Conservation (phyloP, 2,329 filamentous ascomycete species). For the Aphanocladium album region DNA sequence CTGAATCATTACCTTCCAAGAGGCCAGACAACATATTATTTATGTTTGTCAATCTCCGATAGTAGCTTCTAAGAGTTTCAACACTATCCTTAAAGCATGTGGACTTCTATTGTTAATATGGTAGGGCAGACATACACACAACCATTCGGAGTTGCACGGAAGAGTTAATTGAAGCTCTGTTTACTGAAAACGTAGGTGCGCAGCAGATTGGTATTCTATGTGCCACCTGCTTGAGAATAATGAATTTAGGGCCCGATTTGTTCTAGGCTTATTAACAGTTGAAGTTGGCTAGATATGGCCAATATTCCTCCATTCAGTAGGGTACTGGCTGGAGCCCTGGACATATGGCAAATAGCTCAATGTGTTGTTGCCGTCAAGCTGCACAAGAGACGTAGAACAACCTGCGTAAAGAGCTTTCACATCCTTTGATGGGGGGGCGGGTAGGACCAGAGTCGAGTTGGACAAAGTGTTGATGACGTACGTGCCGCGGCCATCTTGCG, state of each 20-base stretch:
- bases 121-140: too few species aligned
- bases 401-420: not conserved
- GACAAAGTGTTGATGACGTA: not conserved
- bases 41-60: too few species aligned
- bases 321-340: not conserved
- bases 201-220: not conserved
- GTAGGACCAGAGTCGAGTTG: not conserved
- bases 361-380: not conserved
- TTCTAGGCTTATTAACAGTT: not conserved
- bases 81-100: too few species aligned
- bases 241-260: not conserved
- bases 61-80: too few species aligned
- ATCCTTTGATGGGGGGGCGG: not conserved
- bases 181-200: too few species aligned
- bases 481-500: not conserved
- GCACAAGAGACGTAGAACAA: not conserved
- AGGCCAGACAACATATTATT: too few species aligned
- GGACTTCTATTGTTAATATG: too few species aligned
- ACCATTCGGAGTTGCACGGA: too few species aligned
- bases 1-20: too few species aligned
- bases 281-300: not conserved
- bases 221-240: not conserved
- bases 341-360: not conserved
- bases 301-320: not conserved
- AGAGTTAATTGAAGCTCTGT: too few species aligned